Base-by-base conservation (phyloP, 805 yeast genomes). In the Candida jianshihensis region DNA sequence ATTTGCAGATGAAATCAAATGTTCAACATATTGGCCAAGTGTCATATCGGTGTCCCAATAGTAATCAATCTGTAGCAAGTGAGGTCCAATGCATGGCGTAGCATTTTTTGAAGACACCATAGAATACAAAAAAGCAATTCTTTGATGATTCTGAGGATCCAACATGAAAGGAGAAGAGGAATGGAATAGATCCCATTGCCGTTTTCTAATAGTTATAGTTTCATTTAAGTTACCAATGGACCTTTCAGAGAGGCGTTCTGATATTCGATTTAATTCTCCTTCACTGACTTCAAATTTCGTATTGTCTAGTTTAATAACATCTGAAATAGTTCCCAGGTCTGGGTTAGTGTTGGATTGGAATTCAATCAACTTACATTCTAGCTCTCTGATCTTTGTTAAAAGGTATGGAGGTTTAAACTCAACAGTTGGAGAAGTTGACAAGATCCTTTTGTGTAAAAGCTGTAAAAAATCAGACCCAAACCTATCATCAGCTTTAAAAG, bases 21-120 rank as follows among this genome's bases (percentile, higher is more conserved):
- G 83, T 51, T 94, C 97, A 30, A 92, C 75, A 47, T 80, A 87
- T 49, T 84, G 85, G 1, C 98, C 98, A 30, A 94, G 60, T 9
- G 95, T 80, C 53, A 83, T 81, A 56, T 94, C 98, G 39, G 81
- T 84, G 33, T 87, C 96, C 65, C 95, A 78, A 54, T 90, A 92
- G 52, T 71, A 94, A 42, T 89, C 96, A 33, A 89, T 80, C 2
- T 79, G 75, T 24, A 85, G 77, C n/a, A 78, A 66, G 37, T 77
- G 86, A 0, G 99, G 98, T 0, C 97, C 97, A 28, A 78, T 66
- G 51, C 98, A 92, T 0, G 97, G 97, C 0, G 95, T 87, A 0
- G 94, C 83, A 28, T 86, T 82, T 48, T 80, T 81, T 8, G 79
- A 74, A 4, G 90, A 83, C 1, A 88, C 90, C 62, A 86, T 75